A percentile compares a stretch with the other conserved stretches of the same genome.
phyloP scores from a whole-genome alignment of 257 asterid genomes.

The Cordia subcordata region DNA sequence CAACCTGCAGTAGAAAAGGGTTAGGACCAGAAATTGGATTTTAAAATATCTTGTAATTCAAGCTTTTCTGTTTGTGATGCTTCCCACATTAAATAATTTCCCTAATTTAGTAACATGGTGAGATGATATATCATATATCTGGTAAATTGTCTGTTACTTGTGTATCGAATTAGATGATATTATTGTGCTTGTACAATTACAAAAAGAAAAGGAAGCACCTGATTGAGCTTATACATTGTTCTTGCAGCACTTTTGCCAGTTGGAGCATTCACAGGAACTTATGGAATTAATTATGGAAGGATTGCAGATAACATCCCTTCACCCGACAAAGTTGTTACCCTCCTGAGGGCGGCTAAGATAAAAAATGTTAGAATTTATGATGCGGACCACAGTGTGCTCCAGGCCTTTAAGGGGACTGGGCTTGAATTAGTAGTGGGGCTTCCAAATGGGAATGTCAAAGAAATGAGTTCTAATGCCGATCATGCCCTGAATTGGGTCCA shows the following conservation, averaged over 20 bases:
- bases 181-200: no score
- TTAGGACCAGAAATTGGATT: no score
- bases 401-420: slow-evolving; percentile 78
- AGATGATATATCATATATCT: no score
- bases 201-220: neutral
- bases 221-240: neutral
- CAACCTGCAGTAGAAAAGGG: no score
- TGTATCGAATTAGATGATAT: no score
- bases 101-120: no score
- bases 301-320: slow-evolving; percentile 92
- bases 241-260: slow-evolving; percentile 40
- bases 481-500: slow-evolving; percentile 82
- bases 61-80: no score
- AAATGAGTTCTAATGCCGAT: slow-evolving; percentile 59
- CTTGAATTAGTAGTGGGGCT: slow-evolving; percentile 91
- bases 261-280: slow-evolving; percentile 80
- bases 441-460: slow-evolving; percentile 61
- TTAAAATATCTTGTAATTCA: no score
- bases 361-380: slow-evolving; percentile 88
- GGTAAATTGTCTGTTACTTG: no score
- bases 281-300: slow-evolving; percentile 92
- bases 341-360: slow-evolving; percentile 78
- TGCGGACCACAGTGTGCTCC: slow-evolving; percentile 71
- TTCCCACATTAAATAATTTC: no score
- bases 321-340: slow-evolving; percentile 71